phyloP scores from a whole-genome alignment of 352 stramenopile species.

The Globisporangium nodosum region DNA sequence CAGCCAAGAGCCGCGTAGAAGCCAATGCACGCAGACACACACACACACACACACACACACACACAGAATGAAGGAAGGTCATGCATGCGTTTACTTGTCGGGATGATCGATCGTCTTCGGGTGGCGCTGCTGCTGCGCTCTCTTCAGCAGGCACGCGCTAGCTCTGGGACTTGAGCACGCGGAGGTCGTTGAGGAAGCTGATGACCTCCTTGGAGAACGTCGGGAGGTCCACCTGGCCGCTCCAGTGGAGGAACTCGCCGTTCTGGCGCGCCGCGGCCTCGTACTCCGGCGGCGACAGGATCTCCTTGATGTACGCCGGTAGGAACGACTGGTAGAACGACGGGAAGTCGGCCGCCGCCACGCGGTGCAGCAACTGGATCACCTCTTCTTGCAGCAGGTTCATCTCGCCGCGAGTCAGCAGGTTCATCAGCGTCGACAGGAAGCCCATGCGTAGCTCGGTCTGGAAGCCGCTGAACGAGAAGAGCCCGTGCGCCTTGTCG shows the following conservation, averaged over 20 bases:
- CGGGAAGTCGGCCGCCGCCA: constrained; percentile 65
- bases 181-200: constrained; percentile 72
- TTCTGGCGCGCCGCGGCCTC: constrained; percentile 45
- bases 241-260: constrained; percentile 65
- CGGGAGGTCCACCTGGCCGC: constrained; percentile 62
- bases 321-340: constrained; percentile 77
- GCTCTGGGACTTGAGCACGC: constrained; percentile 63
- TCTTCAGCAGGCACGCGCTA: constrained; percentile 8
- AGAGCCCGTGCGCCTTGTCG: constrained; percentile 57
- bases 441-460: constrained; percentile 70
- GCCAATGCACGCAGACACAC: no score
- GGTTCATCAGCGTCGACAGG: constrained; percentile 71
- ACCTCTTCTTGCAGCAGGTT: constrained; percentile 76
- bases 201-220: constrained; percentile 70
- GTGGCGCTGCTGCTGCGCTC: no score
- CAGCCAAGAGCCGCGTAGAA: no score
- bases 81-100: not conserved
- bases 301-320: constrained; percentile 53
- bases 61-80: not conserved
- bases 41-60: no score
- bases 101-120: no score
- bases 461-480: constrained; percentile 70
- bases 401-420: constrained; percentile 73
- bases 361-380: constrained; percentile 59
- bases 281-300: constrained; percentile 45